These are phyloP conservation scores for Viola odorata DNA, from an alignment of 345 rosid species.

Conservation along the genomic window DNA sequence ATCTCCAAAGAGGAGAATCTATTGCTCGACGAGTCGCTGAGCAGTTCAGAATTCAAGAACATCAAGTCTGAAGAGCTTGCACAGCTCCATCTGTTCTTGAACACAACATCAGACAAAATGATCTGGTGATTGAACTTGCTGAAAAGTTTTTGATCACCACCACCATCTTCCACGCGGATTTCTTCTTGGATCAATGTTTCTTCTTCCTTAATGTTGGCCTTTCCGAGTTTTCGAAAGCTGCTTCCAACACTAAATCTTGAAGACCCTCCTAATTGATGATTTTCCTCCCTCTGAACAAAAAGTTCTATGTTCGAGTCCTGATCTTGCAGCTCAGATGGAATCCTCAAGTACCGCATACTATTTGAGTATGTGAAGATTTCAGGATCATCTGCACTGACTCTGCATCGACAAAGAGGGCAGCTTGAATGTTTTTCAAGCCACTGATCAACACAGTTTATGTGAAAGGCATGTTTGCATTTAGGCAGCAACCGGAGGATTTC, in stretches of 20 bases:
- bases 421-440: slow-evolving; percentile 92
- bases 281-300: slow-evolving; percentile 63
- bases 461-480: slow-evolving; percentile 81
- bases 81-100: slow-evolving; percentile 82
- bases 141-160: slow-evolving; percentile 19
- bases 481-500: slow-evolving; percentile 78
- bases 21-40: slow-evolving; percentile 43
- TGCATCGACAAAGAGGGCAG: slow-evolving; percentile 76
- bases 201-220: slow-evolving; percentile 22
- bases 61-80: slow-evolving; percentile 77
- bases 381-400: slow-evolving; percentile 49
- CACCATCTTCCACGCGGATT: neutral
- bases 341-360: slow-evolving; percentile 50
- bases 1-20: slow-evolving; percentile 35
- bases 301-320: slow-evolving; percentile 61
- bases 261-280: slow-evolving; percentile 31
- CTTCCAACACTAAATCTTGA: slow-evolving; percentile 65
- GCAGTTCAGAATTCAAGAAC: slow-evolving; percentile 70
- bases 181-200: slow-evolving; percentile 5
- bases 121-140: slow-evolving; percentile 70
- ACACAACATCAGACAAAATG: slow-evolving; percentile 59
- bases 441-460: slow-evolving; percentile 70
- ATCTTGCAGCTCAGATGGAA: slow-evolving; percentile 37
- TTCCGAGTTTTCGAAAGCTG: slow-evolving; percentile 57
- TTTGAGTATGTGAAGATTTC: slow-evolving; percentile 43